Evolutionary conservation across 257 asterid species (phyloP).

Genomic region (Jacaranda mimosifolia): DNA sequence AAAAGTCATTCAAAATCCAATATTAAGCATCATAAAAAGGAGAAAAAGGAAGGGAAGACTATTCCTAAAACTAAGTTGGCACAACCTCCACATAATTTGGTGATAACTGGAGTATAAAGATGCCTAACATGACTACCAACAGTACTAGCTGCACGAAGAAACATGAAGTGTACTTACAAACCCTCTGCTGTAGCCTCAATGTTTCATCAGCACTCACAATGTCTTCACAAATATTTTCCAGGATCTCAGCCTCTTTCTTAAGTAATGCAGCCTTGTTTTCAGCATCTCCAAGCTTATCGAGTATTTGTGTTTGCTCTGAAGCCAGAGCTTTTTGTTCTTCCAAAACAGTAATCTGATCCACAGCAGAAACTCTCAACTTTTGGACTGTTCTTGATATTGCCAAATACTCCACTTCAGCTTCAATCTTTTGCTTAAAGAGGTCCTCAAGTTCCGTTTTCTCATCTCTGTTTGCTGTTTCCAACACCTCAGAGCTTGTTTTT

Average conservation of each 20-base stretch:
- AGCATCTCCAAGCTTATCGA: conserved; percentile 53
- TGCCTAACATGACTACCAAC: conserved; percentile 44
- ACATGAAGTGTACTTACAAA: conserved; percentile 60
- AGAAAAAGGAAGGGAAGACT: conserved; percentile 9
- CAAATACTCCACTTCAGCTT: conserved; percentile 77
- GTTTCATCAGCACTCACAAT: conserved; percentile 51
- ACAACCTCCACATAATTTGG: conserved; percentile 54
- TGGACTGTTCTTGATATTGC: conserved; percentile 57
- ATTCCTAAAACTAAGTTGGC: conserved; percentile 66
- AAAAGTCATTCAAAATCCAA: conserved; percentile 24
- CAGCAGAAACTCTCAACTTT: conserved; percentile 50
- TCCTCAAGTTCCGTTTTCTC: conserved; percentile 59
- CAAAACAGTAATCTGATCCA: conserved; percentile 56
- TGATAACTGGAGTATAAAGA: conserved; percentile 49
- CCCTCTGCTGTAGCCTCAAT: conserved; percentile 52
- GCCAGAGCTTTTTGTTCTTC: conserved; percentile 58
- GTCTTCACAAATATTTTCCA: conserved; percentile 55
- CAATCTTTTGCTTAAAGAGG: conserved; percentile 69
- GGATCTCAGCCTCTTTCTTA: conserved; percentile 52
- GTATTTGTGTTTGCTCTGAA: conserved; percentile 57
- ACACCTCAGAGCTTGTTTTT: conserved; percentile 43
- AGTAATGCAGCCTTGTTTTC: conserved; percentile 59
- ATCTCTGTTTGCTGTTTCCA: conserved; percentile 40
- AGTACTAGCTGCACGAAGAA: conserved; percentile 60
- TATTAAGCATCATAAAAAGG: conserved; percentile 12